These are phyloP conservation scores for Termitomyces sp. DNA, from an alignment of 768 basidiomycete genomes.

Conservation along the genomic window DNA sequence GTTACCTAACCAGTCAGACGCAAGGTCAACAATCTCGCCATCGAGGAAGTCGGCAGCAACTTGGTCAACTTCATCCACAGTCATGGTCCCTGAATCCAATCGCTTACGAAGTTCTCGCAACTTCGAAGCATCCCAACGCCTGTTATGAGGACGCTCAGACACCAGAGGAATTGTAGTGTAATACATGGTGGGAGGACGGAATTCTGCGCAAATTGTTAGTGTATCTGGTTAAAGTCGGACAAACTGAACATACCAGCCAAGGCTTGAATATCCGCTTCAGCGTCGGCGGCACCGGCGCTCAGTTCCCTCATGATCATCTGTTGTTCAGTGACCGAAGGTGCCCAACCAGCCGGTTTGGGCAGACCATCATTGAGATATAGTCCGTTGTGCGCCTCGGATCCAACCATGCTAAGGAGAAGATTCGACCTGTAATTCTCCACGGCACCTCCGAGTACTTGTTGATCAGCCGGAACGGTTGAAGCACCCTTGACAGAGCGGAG, in stretches of 20 bases:
- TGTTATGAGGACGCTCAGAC: slow-evolving; percentile 79
- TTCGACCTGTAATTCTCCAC: slow-evolving; percentile 96
- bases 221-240: neutral
- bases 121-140: slow-evolving; percentile 92
- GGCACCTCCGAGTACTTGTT: slow-evolving; percentile 87
- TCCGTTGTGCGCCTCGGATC: slow-evolving; percentile 65
- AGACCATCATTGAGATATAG: slow-evolving; percentile 54
- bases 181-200: slow-evolving; percentile 92
- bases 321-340: slow-evolving; percentile 82
- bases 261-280: slow-evolving; percentile 81
- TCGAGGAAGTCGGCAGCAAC: slow-evolving; percentile 90
- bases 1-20: slow-evolving; percentile 98
- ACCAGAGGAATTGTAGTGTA: slow-evolving; percentile 94
- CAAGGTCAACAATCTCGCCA: slow-evolving; percentile 91
- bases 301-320: slow-evolving; percentile 97
- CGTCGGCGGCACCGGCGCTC: slow-evolving; percentile 70
- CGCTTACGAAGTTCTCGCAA: slow-evolving; percentile 93
- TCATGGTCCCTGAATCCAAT: slow-evolving; percentile 86
- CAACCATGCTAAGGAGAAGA: slow-evolving; percentile 85
- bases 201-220: slow-evolving; percentile 54
- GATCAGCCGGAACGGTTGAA: slow-evolving; percentile 85
- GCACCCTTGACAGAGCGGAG: slow-evolving; percentile 90
- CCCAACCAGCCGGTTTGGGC: slow-evolving; percentile 64
- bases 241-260: slow-evolving; percentile 72
- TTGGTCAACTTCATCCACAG: slow-evolving; percentile 83